Evolutionary conservation across 2,329 filamentous ascomycete genomes (phyloP), one percentile per base, ranked within the genome.

Genomic region (Neodidymelliopsis sp.): DNA sequence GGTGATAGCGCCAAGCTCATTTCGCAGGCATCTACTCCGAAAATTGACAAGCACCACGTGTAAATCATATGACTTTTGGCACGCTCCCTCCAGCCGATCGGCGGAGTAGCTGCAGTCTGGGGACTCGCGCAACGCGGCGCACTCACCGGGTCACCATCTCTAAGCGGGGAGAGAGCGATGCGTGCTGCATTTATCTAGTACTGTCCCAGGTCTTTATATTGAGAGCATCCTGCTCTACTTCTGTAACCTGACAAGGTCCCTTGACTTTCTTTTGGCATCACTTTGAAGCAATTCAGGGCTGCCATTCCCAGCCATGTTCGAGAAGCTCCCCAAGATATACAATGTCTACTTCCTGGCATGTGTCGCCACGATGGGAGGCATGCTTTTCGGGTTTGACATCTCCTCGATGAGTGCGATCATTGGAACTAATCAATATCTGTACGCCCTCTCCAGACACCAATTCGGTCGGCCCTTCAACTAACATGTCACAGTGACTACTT

Each of bases 341-440:
- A 83, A 82, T 70, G 74, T 77, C 50, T 79, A 81, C 62, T 80
- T 82, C 53, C 70, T 82, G 45, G 79, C 79, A 15, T 66, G 77
- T 34, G 74, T 83, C 38, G 75, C 79, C 46, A 83, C 80, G 0
- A 71, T 81, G 28, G 80, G 79, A 30, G 80, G 79, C 15, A 76
- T 77, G 74, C 68, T 79, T 63, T 83, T 83, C 50, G 81, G 81
- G 43, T 83, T 83, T 58, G 81, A 84, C 62, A 81, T 83, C 49
- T 78, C 76, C 6, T 81, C 78, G 4, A 81, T 83, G 77, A 76
- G 73, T 37, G 80, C 79, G 30, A 79, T 81, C 53, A 76, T 82
- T 37, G 76, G 75, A 27, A 80, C 79, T 0, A 35, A 71, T 1
- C 79, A 82, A 59, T 82, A 81, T 59, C 66, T 74, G 61, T 65